These are phyloP conservation scores for Decorospora gaudefroyi DNA, from an alignment of 2,329 filamentous ascomycete species.

Conservation along the genomic window DNA sequence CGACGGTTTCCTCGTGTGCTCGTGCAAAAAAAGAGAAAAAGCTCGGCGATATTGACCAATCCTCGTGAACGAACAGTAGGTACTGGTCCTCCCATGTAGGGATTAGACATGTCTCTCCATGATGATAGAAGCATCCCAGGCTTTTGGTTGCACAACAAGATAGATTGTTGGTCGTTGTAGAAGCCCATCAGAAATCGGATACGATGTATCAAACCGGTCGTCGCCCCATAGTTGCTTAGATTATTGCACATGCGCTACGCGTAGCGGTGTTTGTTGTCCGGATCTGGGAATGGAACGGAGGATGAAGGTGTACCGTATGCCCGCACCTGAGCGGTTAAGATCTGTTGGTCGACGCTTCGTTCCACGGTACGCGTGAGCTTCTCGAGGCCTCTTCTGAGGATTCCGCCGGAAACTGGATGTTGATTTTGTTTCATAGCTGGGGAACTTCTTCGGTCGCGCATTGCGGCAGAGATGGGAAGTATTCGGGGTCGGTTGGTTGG, in stretches of 20 bases:
- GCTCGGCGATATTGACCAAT: not conserved
- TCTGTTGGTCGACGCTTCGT: conserved; percentile 18
- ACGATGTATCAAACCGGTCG: not conserved
- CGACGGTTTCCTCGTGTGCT: not conserved
- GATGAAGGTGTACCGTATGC: conserved; percentile 8
- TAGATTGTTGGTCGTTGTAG: too few species aligned
- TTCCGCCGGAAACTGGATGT: conserved; percentile 1
- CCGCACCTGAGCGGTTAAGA: conserved; percentile 19
- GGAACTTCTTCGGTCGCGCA: conserved; percentile 1
- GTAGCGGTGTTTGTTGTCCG: not conserved
- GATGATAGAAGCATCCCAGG: too few species aligned
- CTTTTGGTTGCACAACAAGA: too few species aligned
- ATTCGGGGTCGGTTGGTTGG: too few species aligned
- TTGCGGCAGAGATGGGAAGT: not conserved
- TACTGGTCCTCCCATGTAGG: too few species aligned
- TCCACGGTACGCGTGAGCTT: conserved; percentile 11
- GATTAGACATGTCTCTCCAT: too few species aligned
- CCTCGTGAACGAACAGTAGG: not conserved
- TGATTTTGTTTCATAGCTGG: not conserved
- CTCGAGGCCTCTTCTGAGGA: conserved; percentile 18
- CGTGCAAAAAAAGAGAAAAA: not conserved
- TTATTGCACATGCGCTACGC: not conserved
- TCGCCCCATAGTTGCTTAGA: conserved; percentile 6
- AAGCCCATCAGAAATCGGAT: conserved; percentile 5
- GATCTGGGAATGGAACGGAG: not conserved